Conservation (phyloP, 2,329 filamentous ascomycete species). For the Dothideomycetes sp. region DNA sequence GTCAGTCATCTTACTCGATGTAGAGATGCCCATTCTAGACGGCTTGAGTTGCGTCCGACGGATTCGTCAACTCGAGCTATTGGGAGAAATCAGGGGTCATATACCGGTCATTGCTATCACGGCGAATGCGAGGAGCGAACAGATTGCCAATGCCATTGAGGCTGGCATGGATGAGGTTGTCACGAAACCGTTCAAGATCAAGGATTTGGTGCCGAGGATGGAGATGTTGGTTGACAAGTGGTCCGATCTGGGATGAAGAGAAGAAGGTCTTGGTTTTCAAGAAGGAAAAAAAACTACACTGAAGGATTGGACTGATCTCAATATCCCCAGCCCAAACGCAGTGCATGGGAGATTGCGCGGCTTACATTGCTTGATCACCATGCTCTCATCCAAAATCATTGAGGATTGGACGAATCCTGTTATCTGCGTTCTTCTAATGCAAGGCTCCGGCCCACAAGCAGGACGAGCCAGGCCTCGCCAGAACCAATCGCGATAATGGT, state of each 20-base stretch:
- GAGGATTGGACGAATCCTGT: background rate
- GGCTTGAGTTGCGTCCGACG: slow-evolving; percentile 62
- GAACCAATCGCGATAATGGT: too few species aligned
- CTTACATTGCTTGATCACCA: too few species aligned
- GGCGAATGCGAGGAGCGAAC: slow-evolving; percentile 66
- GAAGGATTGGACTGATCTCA: too few species aligned
- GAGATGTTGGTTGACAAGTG: slow-evolving; percentile 20
- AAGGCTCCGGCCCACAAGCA: too few species aligned
- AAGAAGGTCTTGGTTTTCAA: background rate
- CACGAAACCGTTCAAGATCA: slow-evolving; percentile 28
- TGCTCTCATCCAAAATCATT: too few species aligned
- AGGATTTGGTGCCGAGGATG: slow-evolving; percentile 28
- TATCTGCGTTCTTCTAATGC: too few species aligned
- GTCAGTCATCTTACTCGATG: slow-evolving; percentile 62
- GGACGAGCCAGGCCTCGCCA: too few species aligned
- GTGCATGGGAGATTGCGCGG: too few species aligned
- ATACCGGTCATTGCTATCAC: slow-evolving; percentile 70
- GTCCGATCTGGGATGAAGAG: slow-evolving; percentile 1
- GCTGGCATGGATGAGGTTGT: slow-evolving; percentile 51
- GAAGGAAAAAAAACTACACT: background rate
- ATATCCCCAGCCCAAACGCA: too few species aligned
- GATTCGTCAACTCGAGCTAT: slow-evolving; percentile 60
- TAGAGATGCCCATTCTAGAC: slow-evolving; percentile 79
- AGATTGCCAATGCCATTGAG: slow-evolving; percentile 60
- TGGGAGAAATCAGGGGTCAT: slow-evolving; percentile 52